phyloP scores from a whole-genome alignment of 2,329 filamentous ascomycete genomes.

The Leptographium galeiforme region DNA sequence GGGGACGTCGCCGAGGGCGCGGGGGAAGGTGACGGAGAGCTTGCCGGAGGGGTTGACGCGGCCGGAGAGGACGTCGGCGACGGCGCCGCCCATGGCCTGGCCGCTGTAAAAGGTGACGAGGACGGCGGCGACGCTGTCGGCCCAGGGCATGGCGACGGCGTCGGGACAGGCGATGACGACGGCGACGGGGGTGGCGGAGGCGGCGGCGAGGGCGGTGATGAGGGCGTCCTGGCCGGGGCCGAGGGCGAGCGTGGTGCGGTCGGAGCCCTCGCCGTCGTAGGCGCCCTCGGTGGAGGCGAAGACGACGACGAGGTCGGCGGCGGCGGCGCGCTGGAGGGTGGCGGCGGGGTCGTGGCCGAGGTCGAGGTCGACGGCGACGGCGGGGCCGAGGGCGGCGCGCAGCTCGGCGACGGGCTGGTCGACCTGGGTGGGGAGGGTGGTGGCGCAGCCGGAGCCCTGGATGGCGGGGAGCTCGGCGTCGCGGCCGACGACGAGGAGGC shows the following conservation, averaged over 20 bases:
- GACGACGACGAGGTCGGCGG: constrained; percentile 46
- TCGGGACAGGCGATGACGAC: constrained; percentile 57
- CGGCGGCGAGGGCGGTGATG: constrained; percentile 45
- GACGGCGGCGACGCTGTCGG: constrained; percentile 47
- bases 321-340: neutral
- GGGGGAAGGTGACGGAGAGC: constrained; percentile 55
- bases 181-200: constrained; percentile 50
- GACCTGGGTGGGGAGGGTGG: constrained; percentile 25
- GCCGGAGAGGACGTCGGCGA: constrained; percentile 53
- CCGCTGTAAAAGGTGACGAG: constrained; percentile 60
- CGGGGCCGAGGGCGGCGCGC: constrained; percentile 37
- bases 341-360: constrained; percentile 41
- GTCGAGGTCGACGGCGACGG: constrained; percentile 44
- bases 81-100: constrained; percentile 53
- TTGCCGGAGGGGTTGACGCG: constrained; percentile 53
- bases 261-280: constrained; percentile 57
- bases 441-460: constrained; percentile 3
- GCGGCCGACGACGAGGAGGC: constrained; percentile 55
- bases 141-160: constrained; percentile 60
- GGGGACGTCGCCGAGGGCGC: constrained; percentile 54
- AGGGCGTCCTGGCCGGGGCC: constrained; percentile 47
- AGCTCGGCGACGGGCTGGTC: constrained; percentile 26
- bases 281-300: constrained; percentile 64
- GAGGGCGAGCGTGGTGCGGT: constrained; percentile 44
- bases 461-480: constrained; percentile 39